Conservation (phyloP, 2,329 filamentous ascomycete genomes). For the Fusarium sp. region DNA sequence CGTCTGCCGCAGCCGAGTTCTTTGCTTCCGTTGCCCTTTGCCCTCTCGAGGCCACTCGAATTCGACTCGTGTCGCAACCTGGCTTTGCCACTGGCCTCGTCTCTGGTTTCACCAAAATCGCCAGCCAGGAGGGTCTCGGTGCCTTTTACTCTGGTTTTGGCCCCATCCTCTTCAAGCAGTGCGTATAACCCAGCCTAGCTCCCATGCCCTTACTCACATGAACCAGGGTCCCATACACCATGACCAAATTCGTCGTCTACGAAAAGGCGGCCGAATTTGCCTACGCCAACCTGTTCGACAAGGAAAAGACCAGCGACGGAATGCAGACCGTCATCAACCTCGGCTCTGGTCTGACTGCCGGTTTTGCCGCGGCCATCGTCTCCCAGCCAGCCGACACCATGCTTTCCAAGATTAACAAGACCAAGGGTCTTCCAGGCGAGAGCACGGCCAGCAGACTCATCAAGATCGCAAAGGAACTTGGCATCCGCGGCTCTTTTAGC, state of each 20-base stretch:
- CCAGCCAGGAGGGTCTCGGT: neutral
- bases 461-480: conserved; percentile 90
- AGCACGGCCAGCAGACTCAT: conserved; percentile 83
- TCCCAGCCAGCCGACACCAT: conserved; percentile 93
- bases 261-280: neutral
- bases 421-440: conserved; percentile 87
- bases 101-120: neutral
- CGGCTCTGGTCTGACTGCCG: conserved; percentile 63
- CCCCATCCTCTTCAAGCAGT: conserved; percentile 3
- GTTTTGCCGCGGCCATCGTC: conserved; percentile 88
- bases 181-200: neutral
- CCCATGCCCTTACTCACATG: neutral
- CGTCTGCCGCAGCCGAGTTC: conserved; percentile 62
- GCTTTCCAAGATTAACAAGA: conserved; percentile 97
- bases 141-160: conserved; percentile 2
- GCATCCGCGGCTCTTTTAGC: conserved; percentile 81
- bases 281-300: conserved; percentile 29
- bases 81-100: neutral
- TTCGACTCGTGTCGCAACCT: neutral
- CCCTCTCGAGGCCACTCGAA: conserved; percentile 1
- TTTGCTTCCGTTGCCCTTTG: neutral
- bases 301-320: conserved; percentile 72
- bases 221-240: neutral
- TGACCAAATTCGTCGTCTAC: conserved; percentile 3
- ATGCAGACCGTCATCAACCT: conserved; percentile 86